A percentile compares a stretch with the other conserved stretches of the same genome.
Conservation (phyloP, 2,329 filamentous ascomycete species). For the Fusarium nematophilum region DNA sequence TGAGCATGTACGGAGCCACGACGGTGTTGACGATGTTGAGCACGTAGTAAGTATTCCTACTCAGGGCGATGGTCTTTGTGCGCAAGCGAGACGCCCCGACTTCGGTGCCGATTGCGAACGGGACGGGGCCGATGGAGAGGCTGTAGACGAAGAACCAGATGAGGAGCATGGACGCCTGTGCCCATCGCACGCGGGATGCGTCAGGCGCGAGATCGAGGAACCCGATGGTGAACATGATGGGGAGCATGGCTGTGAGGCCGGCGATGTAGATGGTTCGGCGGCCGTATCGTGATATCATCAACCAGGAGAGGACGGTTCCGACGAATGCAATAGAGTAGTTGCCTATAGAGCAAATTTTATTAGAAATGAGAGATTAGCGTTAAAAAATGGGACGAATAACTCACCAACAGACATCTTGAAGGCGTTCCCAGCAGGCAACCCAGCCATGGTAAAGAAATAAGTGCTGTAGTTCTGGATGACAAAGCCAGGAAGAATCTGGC, state of each 20-base stretch:
- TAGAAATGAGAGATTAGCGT: too few relatives aligned
- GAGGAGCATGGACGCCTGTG: background rate
- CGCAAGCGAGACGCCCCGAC: background rate
- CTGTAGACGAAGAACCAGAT: background rate
- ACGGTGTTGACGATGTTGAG: constrained; percentile 5
- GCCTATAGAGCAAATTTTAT: too few relatives aligned
- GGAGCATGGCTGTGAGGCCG: background rate
- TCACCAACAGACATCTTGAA: background rate
- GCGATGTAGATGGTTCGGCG: background rate
- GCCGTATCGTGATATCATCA: background rate
- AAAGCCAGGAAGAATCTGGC: too few relatives aligned
- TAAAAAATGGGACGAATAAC: background rate
- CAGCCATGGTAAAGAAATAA: background rate
- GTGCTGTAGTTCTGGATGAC: background rate
- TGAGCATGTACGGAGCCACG: constrained; percentile 46
- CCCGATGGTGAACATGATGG: background rate
- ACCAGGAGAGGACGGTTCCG: background rate
- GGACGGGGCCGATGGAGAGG: background rate
- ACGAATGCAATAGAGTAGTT: background rate
- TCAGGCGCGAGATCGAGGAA: background rate
- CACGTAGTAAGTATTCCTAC: background rate
- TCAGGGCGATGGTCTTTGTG: background rate
- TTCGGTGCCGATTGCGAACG: background rate
- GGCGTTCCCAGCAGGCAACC: background rate
- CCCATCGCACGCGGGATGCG: too few relatives aligned